These are phyloP conservation scores for Paraleonurus japonicus DNA, from an alignment of 257 asterid genomes.

Conservation along the genomic window DNA sequence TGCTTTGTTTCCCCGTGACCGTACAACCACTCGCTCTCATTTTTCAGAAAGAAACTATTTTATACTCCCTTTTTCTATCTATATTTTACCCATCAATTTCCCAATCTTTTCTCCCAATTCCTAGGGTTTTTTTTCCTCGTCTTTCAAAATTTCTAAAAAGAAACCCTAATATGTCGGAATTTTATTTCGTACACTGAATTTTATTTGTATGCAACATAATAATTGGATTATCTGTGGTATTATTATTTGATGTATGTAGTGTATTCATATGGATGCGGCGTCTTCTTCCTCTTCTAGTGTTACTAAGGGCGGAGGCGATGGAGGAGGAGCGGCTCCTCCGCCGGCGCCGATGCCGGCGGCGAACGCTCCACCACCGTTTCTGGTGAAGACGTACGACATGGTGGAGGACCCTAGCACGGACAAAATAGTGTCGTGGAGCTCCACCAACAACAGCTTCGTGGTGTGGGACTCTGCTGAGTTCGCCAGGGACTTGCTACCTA, in stretches of 20 bases:
- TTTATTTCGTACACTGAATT: neutral
- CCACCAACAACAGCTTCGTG: constrained; percentile 63
- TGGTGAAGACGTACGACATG: constrained; percentile 82
- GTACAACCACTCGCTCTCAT: constrained; percentile 19
- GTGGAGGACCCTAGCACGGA: constrained; percentile 75
- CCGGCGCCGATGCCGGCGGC: constrained; percentile 54
- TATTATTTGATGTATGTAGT: constrained; percentile 28
- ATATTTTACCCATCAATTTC: neutral
- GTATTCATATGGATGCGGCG: constrained; percentile 31
- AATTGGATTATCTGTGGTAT: constrained; percentile 13
- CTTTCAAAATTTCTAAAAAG: constrained; percentile 3
- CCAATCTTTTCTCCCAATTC: neutral
- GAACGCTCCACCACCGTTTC: constrained; percentile 73
- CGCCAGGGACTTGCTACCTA: constrained; percentile 61
- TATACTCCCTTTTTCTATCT: too few relatives aligned
- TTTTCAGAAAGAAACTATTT: too few relatives aligned
- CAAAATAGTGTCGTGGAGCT: constrained; percentile 71
- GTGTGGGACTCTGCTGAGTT: constrained; percentile 86
- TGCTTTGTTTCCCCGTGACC: constrained; percentile 15
- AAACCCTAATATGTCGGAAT: constrained; percentile 18
- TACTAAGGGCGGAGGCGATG: constrained; percentile 31
- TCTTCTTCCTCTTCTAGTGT: constrained; percentile 33
- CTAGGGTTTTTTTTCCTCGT: constrained; percentile 19
- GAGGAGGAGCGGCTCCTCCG: constrained; percentile 31
- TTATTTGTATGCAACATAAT: neutral